Evolutionary conservation across 257 asterid genomes (phyloP).

Genomic region (Oldenlandia corymbosa): DNA sequence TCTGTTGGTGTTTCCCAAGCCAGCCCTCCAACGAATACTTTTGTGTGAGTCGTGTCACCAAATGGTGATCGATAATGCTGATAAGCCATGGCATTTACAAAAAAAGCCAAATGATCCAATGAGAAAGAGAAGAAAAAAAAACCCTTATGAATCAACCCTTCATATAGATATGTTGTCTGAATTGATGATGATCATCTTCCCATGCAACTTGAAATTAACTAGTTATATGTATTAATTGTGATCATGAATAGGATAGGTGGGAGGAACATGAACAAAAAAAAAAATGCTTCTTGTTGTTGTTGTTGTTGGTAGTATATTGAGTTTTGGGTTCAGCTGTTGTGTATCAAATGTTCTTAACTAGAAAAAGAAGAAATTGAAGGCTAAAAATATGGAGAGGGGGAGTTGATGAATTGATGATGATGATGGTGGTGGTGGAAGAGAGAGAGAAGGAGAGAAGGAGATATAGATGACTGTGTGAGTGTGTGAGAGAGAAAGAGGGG

Average conservation of each 20-base stretch:
- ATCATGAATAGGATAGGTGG: background rate
- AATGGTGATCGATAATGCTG: slow-evolving; percentile 97
- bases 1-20: slow-evolving; percentile 99
- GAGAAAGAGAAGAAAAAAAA: too few relatives aligned
- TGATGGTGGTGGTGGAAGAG: slow-evolving; percentile 26
- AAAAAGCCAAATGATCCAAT: background rate
- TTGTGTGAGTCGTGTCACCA: slow-evolving; percentile 89
- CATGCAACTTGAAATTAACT: slow-evolving; percentile 15
- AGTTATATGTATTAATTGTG: slow-evolving; percentile 1
- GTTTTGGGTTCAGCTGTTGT: too few relatives aligned
- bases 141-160: background rate
- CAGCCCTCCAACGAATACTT: slow-evolving; percentile 93
- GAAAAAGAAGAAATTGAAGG: slow-evolving; percentile 3
- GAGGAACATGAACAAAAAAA: background rate
- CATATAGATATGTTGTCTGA: background rate
- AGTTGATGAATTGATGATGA: slow-evolving; percentile 7
- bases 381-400: background rate
- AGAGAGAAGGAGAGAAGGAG: slow-evolving; percentile 11
- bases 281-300: background rate
- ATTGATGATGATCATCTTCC: background rate
- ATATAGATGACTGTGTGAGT: slow-evolving; percentile 4
- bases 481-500: slow-evolving; percentile 4
- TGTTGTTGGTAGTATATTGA: slow-evolving; percentile 6
- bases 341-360: slow-evolving; percentile 8
- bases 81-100: slow-evolving; percentile 52